Evolutionary conservation across 495 filamentous ascomycete species (phyloP), one percentile per base, ranked within the genome.

Genomic region (Neurospora sp.): DNA sequence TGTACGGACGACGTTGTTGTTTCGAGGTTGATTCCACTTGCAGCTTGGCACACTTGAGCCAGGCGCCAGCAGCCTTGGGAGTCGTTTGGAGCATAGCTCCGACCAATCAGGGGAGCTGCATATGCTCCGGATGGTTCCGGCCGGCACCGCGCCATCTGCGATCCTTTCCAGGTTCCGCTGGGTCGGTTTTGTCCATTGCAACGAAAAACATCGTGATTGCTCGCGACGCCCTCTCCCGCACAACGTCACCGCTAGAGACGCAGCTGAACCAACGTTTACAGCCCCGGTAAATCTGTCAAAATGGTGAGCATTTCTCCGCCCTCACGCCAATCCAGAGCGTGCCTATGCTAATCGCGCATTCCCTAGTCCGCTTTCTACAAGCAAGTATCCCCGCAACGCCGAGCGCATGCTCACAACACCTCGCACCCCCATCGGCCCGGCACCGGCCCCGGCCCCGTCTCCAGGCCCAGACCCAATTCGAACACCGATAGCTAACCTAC

Each of bases 281-380:
- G 27, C 53, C 53, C 17, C 53, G 53, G 53, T 65, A 71, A 75
- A 40, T 73, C 73, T 59, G 72, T 73, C 74, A 76, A 74, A 75
- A 85, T 86, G 83, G 84, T 85, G 76, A 77, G 76, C 16, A 70
- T 39, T 31, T 42, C 41, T 41, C 35, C 40, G 69, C 27, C 41
- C 14, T 53, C 42, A 31, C 53, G 7, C 35, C 7, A 69, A 45
- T 41, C 27, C 16, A 1, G 27, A n/a, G 41, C 44, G 5, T 37
- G 35, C 20, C 71, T 70, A 76, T 74, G 38, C 76, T 75, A 78
- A 83, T 81, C 75, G 77, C 80, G 78, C 79, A 82, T 65, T 69
- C 65, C 69, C 3, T 80, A 87, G 77, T 83, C 86, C 79, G 78
- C 84, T 77, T 77, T 95, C 84, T 97, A 96, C 91, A 93, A 93